Conservation (phyloP, 1,139 yeast genomes). For the Yamadazyma trypodendri region DNA sequence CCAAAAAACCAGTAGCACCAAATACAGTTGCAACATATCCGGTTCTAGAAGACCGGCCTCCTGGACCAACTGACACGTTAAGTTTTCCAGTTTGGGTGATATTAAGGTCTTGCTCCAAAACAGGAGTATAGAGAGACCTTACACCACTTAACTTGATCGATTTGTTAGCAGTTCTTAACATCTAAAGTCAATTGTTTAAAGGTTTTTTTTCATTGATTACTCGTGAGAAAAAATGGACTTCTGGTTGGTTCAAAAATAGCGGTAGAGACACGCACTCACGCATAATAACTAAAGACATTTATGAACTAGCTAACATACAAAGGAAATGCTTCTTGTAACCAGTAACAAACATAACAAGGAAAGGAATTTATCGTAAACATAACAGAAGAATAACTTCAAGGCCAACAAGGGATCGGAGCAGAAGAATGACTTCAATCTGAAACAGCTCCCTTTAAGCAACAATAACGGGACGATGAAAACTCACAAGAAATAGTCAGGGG, state of each 20-base stretch:
- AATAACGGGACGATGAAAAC: neutral
- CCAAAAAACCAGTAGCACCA: slow-evolving; percentile 80
- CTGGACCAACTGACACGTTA: slow-evolving; percentile 65
- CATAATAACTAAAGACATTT: neutral
- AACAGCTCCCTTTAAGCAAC: too few species aligned
- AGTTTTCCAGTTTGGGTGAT: slow-evolving; percentile 78
- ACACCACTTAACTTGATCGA: slow-evolving; percentile 15
- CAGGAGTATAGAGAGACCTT: slow-evolving; percentile 43
- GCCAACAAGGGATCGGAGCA: neutral
- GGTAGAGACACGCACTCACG: slow-evolving; percentile 6
- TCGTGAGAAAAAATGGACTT: slow-evolving; percentile 13
- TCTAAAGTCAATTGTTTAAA: slow-evolving; percentile 9
- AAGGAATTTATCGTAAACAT: slow-evolving; percentile 2
- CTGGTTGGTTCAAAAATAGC: slow-evolving; percentile 22
- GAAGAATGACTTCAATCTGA: too few species aligned
- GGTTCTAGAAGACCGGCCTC: slow-evolving; percentile 87
- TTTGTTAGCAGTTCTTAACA: slow-evolving; percentile 24
- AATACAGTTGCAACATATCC: slow-evolving; percentile 90
- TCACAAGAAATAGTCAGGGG: slow-evolving; percentile 88
- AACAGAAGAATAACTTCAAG: neutral
- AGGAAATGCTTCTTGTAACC: too few species aligned
- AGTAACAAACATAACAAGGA: slow-evolving; percentile 1
- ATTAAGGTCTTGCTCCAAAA: slow-evolving; percentile 59
- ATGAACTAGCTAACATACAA: neutral
- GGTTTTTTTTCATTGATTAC: slow-evolving; percentile 11